These are phyloP conservation scores for Urostyla sp. DNA, from an alignment of 73 alveolate genomes.

Conservation along the genomic window DNA sequence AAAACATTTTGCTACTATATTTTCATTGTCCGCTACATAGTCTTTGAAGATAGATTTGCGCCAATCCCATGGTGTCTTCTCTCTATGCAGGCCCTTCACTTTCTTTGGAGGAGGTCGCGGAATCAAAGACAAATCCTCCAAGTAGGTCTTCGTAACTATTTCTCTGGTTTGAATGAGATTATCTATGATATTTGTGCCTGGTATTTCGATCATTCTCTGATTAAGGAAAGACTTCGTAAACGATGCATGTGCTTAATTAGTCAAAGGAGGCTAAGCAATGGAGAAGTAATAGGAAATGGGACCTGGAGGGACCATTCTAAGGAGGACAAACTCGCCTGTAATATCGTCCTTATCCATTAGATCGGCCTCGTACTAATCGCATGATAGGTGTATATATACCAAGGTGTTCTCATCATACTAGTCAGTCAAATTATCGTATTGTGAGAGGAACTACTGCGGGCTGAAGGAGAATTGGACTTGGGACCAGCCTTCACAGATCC, in stretches of 20 bases:
- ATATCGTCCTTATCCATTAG: slow-evolving; percentile 62
- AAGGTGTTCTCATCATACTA: slow-evolving; percentile 58
- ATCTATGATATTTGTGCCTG: slow-evolving; percentile 13
- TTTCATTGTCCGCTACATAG: slow-evolving; percentile 76
- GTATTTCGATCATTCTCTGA: slow-evolving; percentile 17
- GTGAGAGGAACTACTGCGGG: no score
- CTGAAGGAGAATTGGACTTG: slow-evolving; percentile 70
- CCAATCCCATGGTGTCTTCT: slow-evolving; percentile 65
- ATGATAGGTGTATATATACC: slow-evolving; percentile 74
- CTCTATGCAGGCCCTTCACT: neutral
- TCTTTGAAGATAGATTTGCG: slow-evolving; percentile 74
- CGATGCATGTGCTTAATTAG: neutral
- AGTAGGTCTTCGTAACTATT: slow-evolving; percentile 23
- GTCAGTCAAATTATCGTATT: no score
- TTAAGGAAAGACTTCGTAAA: slow-evolving; percentile 6
- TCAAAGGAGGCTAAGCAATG: slow-evolving; percentile 56
- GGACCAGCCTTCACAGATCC: slow-evolving; percentile 94
- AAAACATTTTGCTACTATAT: slow-evolving; percentile 76
- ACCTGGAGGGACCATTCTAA: slow-evolving; percentile 93
- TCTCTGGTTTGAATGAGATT: slow-evolving; percentile 18
- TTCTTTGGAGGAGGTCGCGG: slow-evolving; percentile 60
- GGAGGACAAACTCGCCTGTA: slow-evolving; percentile 50
- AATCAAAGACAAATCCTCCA: slow-evolving; percentile 6
- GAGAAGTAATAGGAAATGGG: slow-evolving; percentile 74
- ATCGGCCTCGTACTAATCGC: slow-evolving; percentile 73